Evolutionary conservation across 1,284 basidiomycete species (phyloP).

Genomic region (Melampsora abietis-canadensis): DNA sequence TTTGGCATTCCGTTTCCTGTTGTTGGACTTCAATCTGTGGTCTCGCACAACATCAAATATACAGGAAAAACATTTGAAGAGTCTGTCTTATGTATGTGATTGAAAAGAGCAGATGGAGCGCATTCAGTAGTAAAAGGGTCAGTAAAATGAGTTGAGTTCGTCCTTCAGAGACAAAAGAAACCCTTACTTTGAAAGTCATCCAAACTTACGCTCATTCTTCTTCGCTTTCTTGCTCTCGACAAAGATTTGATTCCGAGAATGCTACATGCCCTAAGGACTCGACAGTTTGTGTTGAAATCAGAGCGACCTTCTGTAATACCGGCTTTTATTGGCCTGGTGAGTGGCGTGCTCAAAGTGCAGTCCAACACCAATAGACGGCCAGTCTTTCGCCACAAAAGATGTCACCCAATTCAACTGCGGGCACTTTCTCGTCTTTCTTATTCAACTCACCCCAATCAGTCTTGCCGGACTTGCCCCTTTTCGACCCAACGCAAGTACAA

Average conservation of each 20-base stretch:
- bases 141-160: constrained; percentile 48
- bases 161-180: neutral
- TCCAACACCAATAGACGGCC: constrained; percentile 69
- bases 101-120: constrained; percentile 61
- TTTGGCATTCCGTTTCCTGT: constrained; percentile 74
- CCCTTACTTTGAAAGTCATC: neutral
- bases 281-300: constrained; percentile 54
- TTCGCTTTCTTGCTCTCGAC: no score
- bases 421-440: constrained; percentile 6
- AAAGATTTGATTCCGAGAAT: constrained; percentile 70
- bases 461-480: neutral
- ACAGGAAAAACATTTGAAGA: constrained; percentile 71
- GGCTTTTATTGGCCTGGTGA: constrained; percentile 55
- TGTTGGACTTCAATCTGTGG: constrained; percentile 89
- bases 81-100: constrained; percentile 75
- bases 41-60: constrained; percentile 66
- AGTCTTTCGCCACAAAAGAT: constrained; percentile 69
- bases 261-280: constrained; percentile 73
- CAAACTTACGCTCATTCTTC: neutral
- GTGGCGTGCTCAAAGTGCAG: constrained; percentile 60
- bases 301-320: constrained; percentile 44
- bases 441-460: neutral
- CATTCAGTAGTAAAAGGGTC: constrained; percentile 50
- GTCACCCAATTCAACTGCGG: neutral
- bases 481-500: neutral